A percentile compares a stretch with the other conserved stretches of the same genome.
Evolutionary conservation across 2,329 filamentous ascomycete genomes (phyloP).

Genomic region (Fusarium solani-melongenae): DNA sequence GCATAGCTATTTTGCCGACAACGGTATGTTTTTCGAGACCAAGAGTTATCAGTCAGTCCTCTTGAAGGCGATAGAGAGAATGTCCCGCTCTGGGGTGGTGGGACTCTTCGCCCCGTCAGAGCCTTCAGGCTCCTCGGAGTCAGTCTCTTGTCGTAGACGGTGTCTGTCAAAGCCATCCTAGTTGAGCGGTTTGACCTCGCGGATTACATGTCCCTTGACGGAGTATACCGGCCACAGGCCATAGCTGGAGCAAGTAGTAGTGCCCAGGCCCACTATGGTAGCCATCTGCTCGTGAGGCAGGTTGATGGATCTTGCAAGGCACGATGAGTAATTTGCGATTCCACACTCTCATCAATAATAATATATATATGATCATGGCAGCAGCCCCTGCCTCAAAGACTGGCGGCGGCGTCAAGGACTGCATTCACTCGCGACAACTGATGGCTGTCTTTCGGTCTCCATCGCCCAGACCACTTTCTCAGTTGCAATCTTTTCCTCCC

Average conservation of each 20-base stretch:
- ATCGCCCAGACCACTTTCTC: background rate
- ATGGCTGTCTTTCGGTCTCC: background rate
- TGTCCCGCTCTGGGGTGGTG: too few relatives aligned
- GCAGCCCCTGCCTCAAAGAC: background rate
- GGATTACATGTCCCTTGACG: background rate
- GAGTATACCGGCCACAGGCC: background rate
- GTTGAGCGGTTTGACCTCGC: background rate
- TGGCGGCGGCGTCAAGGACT: background rate
- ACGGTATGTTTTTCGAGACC: background rate
- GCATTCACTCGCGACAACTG: background rate
- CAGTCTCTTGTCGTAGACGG: background rate
- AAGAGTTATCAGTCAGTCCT: background rate
- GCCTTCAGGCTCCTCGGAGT: background rate
- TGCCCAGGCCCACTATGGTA: background rate
- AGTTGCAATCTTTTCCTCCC: background rate
- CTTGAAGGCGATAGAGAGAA: background rate
- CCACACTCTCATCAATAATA: background rate
- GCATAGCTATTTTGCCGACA: background rate
- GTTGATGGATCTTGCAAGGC: background rate
- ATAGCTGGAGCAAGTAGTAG: background rate
- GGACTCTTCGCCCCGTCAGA: background rate
- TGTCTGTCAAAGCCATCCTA: background rate
- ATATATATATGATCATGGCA: background rate
- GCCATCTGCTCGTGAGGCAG: background rate
- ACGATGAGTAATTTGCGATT: background rate